Base-by-base conservation (phyloP, 768 basidiomycete species). In the Hypholoma sublateritium region DNA sequence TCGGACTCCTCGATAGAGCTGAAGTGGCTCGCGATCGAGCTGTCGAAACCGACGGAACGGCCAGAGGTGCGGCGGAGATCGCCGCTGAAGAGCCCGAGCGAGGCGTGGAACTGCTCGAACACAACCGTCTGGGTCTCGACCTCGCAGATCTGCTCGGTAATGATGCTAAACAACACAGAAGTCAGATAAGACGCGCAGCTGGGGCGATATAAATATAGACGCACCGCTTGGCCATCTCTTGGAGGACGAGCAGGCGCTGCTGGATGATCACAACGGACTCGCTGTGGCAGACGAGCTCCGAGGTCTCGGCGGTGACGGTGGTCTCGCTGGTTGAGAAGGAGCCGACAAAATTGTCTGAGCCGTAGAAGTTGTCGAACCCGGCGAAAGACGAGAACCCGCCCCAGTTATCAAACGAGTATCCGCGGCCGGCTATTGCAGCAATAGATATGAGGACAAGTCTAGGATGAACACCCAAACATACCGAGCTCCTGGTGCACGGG, bases 341-440 rank as follows among this genome's bases (percentile, higher is more conserved):
- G 46, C 77, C 76, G 56, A 70, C 69, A 55, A 78, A 80, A 70
- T 79, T 76, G 54, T 73, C 71, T 17, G 65, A 51, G n/a, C 79
- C 78, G 55, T 75, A 75, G 68, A 80, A 80, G 69, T 74, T 72
- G 57, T 79, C 80, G 63, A 81, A 79, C 60, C 68, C 67, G 53
- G 51, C 51, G 60, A 77, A 57, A 9, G 72, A 76, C 53, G 67
- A 61, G 59, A 71, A 61, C 5, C 77, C 77, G 1, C 69, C 67
- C 66, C 71, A 80, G 67, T 69, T 69, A 52, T 72, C 65, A 67
- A 75, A 72, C 37, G 68, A 70, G 56, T 44, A 50, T 28, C 60
- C 60, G 45, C 63, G 63, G 43, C 47, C 58, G 36, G 51, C 63
- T 64, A 45, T 46, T 35, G 41, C 6, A 21, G 6, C 32, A 19